These are phyloP conservation scores for Colletotrichum zoysiae DNA, from an alignment of 2,329 filamentous ascomycete genomes.

Conservation along the genomic window DNA sequence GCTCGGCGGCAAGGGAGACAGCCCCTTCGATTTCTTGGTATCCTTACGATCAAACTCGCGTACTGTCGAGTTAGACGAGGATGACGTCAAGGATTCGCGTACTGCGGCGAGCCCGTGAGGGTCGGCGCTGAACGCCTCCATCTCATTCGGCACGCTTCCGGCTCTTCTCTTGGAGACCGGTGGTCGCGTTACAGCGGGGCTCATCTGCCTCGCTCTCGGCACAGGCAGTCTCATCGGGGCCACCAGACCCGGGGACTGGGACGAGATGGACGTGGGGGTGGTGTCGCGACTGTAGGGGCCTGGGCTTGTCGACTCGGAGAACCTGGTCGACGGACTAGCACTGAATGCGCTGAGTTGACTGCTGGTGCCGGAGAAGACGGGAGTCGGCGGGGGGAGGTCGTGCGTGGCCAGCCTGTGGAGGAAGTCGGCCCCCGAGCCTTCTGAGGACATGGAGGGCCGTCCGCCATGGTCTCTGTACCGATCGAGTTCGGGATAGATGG, in stretches of 20 bases:
- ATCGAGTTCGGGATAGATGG: conserved; percentile 71
- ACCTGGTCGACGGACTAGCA: conserved; percentile 79
- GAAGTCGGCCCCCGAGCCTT: conserved; percentile 57
- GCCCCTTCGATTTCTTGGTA: conserved; percentile 58
- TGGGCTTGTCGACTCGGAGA: conserved; percentile 78
- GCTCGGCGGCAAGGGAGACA: conserved; percentile 67
- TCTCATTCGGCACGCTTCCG: conserved; percentile 66
- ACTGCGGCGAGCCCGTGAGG: conserved; percentile 73
- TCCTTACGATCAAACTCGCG: conserved; percentile 60
- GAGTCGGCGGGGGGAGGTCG: conserved; percentile 75
- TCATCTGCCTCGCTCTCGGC: conserved; percentile 65
- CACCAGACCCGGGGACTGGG: conserved; percentile 76
- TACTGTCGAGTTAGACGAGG: conserved; percentile 78
- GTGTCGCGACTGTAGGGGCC: conserved; percentile 81
- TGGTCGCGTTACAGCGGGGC: conserved; percentile 68
- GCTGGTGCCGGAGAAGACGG: conserved; percentile 70
- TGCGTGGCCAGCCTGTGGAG: conserved; percentile 72
- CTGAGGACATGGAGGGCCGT: conserved; percentile 52
- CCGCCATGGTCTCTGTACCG: conserved; percentile 65
- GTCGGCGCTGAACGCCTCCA: conserved; percentile 60
- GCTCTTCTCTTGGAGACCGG: conserved; percentile 71
- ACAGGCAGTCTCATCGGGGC: conserved; percentile 60
- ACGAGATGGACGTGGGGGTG: conserved; percentile 82
- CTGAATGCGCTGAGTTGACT: conserved; percentile 71
- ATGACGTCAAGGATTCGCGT: conserved; percentile 78